phyloP scores from a whole-genome alignment of 768 basidiomycete species.

The Suillus paluster region DNA sequence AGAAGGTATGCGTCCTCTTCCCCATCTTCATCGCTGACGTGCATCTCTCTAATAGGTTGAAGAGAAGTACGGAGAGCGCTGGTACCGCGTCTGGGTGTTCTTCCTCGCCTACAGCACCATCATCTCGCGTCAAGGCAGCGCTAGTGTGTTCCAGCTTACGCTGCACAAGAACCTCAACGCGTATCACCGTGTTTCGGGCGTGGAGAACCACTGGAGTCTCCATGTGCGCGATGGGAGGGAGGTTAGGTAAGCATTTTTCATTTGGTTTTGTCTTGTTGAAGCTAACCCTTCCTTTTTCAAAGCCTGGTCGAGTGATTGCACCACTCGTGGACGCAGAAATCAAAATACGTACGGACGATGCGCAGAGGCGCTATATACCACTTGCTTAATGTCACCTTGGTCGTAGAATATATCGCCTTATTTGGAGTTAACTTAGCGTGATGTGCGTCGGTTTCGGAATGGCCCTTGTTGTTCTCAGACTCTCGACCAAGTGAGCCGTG shows the following conservation, averaged over 20 bases:
- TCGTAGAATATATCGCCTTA: conserved; percentile 3
- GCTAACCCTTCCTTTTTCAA: too few species aligned
- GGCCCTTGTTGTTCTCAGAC: too few species aligned
- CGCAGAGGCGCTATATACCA: conserved; percentile 4
- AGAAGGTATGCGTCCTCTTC: conserved; percentile 49
- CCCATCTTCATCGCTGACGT: background rate
- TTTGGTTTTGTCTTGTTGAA: background rate
- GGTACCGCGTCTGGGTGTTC: conserved; percentile 96
- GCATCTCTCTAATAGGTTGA: conserved; percentile 20
- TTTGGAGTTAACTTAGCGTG: background rate
- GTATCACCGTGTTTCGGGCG: conserved; percentile 88
- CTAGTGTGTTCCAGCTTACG: conserved; percentile 96
- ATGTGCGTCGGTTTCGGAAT: background rate
- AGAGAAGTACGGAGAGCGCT: conserved; percentile 29
- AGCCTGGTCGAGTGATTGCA: background rate
- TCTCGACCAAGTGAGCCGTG: too few species aligned
- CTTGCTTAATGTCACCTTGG: background rate
- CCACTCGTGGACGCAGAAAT: too few species aligned
- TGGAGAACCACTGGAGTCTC: conserved; percentile 80
- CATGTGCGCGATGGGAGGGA: conserved; percentile 50
- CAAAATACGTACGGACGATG: background rate
- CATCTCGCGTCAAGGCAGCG: conserved; percentile 82
- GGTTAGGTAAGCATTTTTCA: background rate
- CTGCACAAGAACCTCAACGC: conserved; percentile 98
- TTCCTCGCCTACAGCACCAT: conserved; percentile 96